These are phyloP conservation scores for Caulochytrium protostelioides DNA, from an alignment of 371 early-diverging fungal species.

Conservation along the genomic window DNA sequence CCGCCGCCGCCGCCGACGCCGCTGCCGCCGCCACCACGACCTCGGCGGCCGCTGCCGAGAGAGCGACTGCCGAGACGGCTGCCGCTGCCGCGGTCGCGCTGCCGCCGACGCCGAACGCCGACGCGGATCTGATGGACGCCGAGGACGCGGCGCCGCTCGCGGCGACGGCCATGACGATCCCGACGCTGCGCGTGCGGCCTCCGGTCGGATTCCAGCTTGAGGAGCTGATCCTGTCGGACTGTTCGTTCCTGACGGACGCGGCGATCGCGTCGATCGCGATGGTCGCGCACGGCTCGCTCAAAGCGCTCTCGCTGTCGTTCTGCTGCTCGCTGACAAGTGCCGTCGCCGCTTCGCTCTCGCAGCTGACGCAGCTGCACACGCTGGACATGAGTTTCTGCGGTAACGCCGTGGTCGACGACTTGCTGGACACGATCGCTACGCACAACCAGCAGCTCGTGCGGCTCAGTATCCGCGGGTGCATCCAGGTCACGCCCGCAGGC, in stretches of 20 bases:
- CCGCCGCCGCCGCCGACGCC: too few relatives aligned
- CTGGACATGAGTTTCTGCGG: slow-evolving; percentile 56
- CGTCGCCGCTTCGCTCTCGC: slow-evolving; percentile 24
- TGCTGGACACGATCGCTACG: slow-evolving; percentile 17
- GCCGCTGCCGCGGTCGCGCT: too few relatives aligned
- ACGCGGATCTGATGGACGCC: slow-evolving; percentile 1
- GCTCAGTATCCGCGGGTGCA: slow-evolving; percentile 39
- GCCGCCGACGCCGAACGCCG: not conserved
- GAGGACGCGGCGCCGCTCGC: not conserved
- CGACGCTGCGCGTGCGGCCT: not conserved
- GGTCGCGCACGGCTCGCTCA: slow-evolving; percentile 28
- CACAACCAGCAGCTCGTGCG: slow-evolving; percentile 12
- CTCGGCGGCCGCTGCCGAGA: too few relatives aligned
- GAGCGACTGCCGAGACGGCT: too few relatives aligned
- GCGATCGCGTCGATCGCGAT: slow-evolving; percentile 30
- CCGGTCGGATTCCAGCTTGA: slow-evolving; percentile 9
- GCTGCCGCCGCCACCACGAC: too few relatives aligned
- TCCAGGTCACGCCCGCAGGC: slow-evolving; percentile 37
- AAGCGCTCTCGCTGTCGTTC: slow-evolving; percentile 39
- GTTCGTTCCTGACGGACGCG: slow-evolving; percentile 50
- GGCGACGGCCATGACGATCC: not conserved
- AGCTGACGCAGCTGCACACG: slow-evolving; percentile 15
- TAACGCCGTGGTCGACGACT: slow-evolving; percentile 45
- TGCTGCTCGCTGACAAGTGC: slow-evolving; percentile 56
- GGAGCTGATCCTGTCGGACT: slow-evolving; percentile 43